phyloP scores from a whole-genome alignment of 768 basidiomycete species.

The Amanita muscaria region DNA sequence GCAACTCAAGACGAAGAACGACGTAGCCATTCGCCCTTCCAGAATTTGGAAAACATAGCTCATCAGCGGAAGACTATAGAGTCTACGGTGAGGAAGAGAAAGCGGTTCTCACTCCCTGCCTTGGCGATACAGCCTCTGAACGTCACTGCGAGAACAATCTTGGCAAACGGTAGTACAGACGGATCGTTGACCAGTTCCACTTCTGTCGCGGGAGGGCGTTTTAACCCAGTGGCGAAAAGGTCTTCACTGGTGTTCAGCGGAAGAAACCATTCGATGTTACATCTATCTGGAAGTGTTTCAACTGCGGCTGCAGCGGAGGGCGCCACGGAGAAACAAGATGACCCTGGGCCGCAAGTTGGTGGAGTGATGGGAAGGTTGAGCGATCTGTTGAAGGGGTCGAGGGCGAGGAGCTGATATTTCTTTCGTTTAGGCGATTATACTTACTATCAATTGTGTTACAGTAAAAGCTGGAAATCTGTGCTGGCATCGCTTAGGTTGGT shows the following conservation, averaged over 20 bases:
- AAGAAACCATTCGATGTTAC: constrained; percentile 9
- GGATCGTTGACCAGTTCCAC: constrained; percentile 15
- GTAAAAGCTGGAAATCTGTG: too few relatives aligned
- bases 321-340: constrained; percentile 7
- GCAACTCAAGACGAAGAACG: neutral
- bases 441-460: too few relatives aligned
- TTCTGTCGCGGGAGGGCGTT: constrained; percentile 14
- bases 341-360: too few relatives aligned
- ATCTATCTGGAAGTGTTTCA: too few relatives aligned
- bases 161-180: constrained; percentile 16
- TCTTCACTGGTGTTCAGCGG: constrained; percentile 54
- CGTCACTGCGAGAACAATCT: constrained; percentile 50
- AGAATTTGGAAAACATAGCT: constrained; percentile 11
- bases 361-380: too few relatives aligned
- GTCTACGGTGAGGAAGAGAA: constrained; percentile 38
- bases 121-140: constrained; percentile 65
- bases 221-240: constrained; percentile 26
- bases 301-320: neutral
- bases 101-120: constrained; percentile 72
- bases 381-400: neutral
- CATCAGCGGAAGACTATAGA: neutral
- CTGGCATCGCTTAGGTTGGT: too few relatives aligned
- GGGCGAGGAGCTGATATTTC: neutral
- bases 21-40: neutral
- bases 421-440: too few relatives aligned